Conservation (phyloP, 2,329 filamentous ascomycete species). For the Claviceps pazoutovae region DNA sequence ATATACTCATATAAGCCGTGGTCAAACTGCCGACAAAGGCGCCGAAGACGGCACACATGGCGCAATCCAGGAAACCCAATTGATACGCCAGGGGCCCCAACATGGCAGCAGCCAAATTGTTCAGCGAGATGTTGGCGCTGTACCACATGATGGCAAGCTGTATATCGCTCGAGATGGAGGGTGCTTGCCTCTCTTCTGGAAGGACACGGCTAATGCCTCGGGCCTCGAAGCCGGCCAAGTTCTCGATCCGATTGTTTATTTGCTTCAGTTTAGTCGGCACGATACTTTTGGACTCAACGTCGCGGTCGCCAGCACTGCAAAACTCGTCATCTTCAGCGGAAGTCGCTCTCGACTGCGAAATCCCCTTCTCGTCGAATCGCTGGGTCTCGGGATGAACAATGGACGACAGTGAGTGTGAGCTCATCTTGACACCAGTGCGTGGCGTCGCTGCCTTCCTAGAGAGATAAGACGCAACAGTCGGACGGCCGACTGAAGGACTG, state of each 20-base stretch:
- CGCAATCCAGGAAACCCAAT: conserved; percentile 59
- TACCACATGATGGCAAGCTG: conserved; percentile 30
- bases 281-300: background rate
- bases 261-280: conserved; percentile 2
- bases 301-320: background rate
- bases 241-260: conserved; percentile 15
- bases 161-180: conserved; percentile 20
- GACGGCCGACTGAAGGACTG: too few species aligned
- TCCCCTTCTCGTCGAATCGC: background rate
- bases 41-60: conserved; percentile 60
- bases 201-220: conserved; percentile 26
- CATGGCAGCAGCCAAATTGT: conserved; percentile 51
- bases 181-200: conserved; percentile 20
- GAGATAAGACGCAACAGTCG: background rate
- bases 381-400: background rate
- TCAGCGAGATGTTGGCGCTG: conserved; percentile 28
- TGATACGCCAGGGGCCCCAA: conserved; percentile 53
- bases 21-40: conserved; percentile 60
- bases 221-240: conserved; percentile 23
- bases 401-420: background rate
- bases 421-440: background rate
- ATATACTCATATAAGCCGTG: conserved; percentile 64
- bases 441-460: background rate
- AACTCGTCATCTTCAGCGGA: background rate
- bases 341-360: background rate